Base-by-base conservation (phyloP, 345 rosid species). In the Bruguiera sexangula region DNA sequence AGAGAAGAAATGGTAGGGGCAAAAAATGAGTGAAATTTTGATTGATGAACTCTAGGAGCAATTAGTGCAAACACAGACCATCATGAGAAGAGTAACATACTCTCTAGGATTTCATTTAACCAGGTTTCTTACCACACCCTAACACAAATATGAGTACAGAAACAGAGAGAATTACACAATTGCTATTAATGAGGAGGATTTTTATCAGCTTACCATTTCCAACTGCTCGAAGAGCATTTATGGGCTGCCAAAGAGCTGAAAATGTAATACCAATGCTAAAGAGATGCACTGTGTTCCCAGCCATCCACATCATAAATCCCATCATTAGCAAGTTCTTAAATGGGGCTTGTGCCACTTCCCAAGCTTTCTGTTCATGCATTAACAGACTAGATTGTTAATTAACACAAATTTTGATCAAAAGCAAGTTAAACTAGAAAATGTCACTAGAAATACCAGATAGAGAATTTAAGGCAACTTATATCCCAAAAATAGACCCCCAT, bases 301-400 rank as follows among this genome's bases (percentile, higher is more conserved):
- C 98, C 99, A 96, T 96, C 99, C 99, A 96, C 99, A 96, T 96
- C 99, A 96, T 96, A 79, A 96, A 96, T 1, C 99, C 99, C 99
- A 96, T 96, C 99, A 96, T 96, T 73, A 96, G 64, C 89, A 96
- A 84, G 80, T 92, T 96, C 90, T 89, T 96, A 80, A 96, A 89
- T 0, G 99, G 99, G 10, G 93, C 96, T 72, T 96, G 99, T 15
- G 99, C 99, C 71, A 92, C 94, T 84, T 96, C 99, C 99, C 99
- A 96, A 16, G 99, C 98, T 96, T 96, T 96, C 99, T 96, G 81
- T 78, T 73, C 69, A 82, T 34, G 50, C 62, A 63, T 32, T 65
- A 79, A 21, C 11, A 52, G 62, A 30, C 1, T 20, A 53, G 9
- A 18, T 5, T 3, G 19, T 53, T 65, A 57, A 61, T 46, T 56